These are phyloP conservation scores for Huntiella savannae DNA, from an alignment of 2,329 filamentous ascomycete genomes.

Conservation along the genomic window DNA sequence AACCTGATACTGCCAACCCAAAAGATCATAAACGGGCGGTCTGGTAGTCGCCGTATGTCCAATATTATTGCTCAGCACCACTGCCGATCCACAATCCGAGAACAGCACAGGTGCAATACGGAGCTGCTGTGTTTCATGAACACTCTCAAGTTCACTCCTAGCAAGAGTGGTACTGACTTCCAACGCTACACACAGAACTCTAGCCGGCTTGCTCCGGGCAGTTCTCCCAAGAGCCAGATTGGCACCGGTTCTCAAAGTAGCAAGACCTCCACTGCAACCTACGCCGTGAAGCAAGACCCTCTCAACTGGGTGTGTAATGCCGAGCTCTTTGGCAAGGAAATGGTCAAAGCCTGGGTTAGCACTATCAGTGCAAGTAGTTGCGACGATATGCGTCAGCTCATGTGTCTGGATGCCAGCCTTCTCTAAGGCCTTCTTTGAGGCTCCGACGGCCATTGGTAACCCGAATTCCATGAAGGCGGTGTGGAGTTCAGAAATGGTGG, in stretches of 20 bases:
- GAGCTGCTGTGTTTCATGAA: conserved; percentile 37
- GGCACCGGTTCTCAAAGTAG: conserved; percentile 41
- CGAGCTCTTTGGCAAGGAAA: conserved; percentile 39
- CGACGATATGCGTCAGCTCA: conserved; percentile 47
- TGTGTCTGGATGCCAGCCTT: conserved; percentile 31
- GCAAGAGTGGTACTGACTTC: conserved; percentile 43
- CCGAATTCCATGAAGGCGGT: conserved; percentile 36
- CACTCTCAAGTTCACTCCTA: conserved; percentile 45
- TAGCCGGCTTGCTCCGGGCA: conserved; percentile 37
- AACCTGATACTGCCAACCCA: conserved; percentile 46
- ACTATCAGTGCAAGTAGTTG: conserved; percentile 50
- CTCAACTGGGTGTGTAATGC: conserved; percentile 37
- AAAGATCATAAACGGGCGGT: conserved; percentile 36
- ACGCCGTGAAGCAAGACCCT: conserved; percentile 48
- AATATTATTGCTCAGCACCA: conserved; percentile 44
- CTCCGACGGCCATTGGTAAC: conserved; percentile 35
- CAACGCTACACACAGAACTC: conserved; percentile 45
- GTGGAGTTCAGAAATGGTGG: conserved; percentile 37
- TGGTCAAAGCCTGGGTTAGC: conserved; percentile 52
- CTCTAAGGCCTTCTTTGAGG: conserved; percentile 33
- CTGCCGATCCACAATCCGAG: conserved; percentile 50
- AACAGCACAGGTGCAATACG: conserved; percentile 49
- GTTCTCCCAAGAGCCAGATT: conserved; percentile 46
- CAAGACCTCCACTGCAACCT: conserved; percentile 46
- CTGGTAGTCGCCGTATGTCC: conserved; percentile 21